These are phyloP conservation scores for Coemansia sp. DNA, from an alignment of 192 early-diverging fungal genomes.

Conservation along the genomic window DNA sequence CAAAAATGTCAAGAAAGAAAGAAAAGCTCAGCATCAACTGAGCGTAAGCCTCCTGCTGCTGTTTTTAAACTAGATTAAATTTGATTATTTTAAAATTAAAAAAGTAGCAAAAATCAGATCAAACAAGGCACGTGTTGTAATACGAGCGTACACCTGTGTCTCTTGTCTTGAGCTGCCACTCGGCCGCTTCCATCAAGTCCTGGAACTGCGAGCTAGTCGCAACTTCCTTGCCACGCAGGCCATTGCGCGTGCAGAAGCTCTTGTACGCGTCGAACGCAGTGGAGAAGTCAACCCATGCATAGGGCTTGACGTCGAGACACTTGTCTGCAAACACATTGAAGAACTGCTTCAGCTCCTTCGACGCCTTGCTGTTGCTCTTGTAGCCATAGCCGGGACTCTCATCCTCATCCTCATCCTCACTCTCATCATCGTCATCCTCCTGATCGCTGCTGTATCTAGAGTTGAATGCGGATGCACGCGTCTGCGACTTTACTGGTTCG, in stretches of 20 bases:
- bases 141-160: slow-evolving; percentile 39
- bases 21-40: neutral
- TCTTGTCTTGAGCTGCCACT: slow-evolving; percentile 54
- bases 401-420: slow-evolving; percentile 21
- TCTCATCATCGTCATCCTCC: slow-evolving; percentile 13
- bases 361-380: slow-evolving; percentile 13
- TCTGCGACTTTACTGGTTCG: slow-evolving; percentile 10
- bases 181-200: slow-evolving; percentile 43
- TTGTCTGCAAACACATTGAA: slow-evolving; percentile 51
- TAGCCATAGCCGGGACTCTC: slow-evolving; percentile 10
- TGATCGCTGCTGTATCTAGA: slow-evolving; percentile 18
- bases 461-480: slow-evolving; percentile 13
- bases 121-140: slow-evolving; percentile 48
- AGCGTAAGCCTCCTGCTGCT: neutral
- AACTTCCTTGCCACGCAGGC: slow-evolving; percentile 37
- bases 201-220: slow-evolving; percentile 48
- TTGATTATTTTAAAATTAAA: neutral
- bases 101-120: neutral
- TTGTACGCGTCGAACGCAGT: slow-evolving; percentile 40
- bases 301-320: slow-evolving; percentile 53
- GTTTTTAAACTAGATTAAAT: too few relatives aligned
- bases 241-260: slow-evolving; percentile 51
- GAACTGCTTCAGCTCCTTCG: slow-evolving; percentile 43
- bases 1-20: neutral
- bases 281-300: slow-evolving; percentile 46